These are phyloP conservation scores for Chlamydomonas incerta DNA, from an alignment of 139 green algal genomes.

Conservation along the genomic window DNA sequence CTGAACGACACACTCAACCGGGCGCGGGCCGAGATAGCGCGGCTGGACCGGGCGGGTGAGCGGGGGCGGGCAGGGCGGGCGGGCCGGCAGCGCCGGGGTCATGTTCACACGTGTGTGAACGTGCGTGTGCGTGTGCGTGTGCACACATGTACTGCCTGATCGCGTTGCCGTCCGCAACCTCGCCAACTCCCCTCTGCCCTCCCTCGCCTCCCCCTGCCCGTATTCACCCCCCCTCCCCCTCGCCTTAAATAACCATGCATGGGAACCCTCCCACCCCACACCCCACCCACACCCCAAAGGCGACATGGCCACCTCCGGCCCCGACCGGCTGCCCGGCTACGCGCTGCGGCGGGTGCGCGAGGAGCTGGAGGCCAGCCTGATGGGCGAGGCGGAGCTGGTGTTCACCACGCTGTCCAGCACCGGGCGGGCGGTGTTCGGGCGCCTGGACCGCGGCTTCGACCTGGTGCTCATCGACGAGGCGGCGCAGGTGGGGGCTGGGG, in stretches of 20 bases:
- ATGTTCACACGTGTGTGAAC: no score
- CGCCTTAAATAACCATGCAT: no score
- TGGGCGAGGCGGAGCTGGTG: conserved; percentile 85
- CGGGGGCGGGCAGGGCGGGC: background rate
- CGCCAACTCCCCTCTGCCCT: no score
- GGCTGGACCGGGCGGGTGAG: conserved; percentile 28
- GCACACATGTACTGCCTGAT: no score
- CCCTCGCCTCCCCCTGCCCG: background rate
- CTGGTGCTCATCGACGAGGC: conserved; percentile 96
- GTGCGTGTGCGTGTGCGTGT: no score
- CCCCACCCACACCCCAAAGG: background rate
- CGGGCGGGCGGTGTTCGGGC: conserved; percentile 55
- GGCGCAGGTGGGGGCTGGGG: conserved; percentile 59
- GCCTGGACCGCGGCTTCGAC: conserved; percentile 60
- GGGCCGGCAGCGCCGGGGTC: no score
- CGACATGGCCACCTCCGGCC: conserved; percentile 13
- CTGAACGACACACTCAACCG: conserved; percentile 1
- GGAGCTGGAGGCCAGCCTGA: conserved; percentile 52
- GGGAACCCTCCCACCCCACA: no score
- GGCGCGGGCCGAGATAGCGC: conserved; percentile 18
- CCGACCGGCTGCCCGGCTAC: background rate
- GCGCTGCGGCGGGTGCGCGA: conserved; percentile 42
- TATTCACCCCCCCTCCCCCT: background rate
- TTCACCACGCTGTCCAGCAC: conserved; percentile 88
- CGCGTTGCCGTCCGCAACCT: no score